A percentile compares a stretch with the other conserved stretches of the same genome.
Conservation (phyloP, 2,329 filamentous ascomycete species). For the Pseudomassariella vexata region DNA sequence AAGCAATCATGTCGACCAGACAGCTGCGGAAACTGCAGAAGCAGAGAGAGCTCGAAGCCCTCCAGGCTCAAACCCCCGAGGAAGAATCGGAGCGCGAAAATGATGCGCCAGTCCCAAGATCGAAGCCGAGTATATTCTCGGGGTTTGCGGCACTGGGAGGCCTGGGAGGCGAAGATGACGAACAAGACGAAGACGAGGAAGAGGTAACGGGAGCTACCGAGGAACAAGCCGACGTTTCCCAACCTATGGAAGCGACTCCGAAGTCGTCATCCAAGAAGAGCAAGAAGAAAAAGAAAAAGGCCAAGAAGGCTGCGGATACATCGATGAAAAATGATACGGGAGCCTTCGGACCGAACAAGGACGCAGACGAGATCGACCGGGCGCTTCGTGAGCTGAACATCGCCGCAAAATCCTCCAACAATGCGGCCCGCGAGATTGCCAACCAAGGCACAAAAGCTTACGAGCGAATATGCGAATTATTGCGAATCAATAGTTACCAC, state of each 20-base stretch:
- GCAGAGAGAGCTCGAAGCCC: constrained; percentile 38
- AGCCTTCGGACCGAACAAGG: constrained; percentile 12
- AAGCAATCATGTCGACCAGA: constrained; percentile 23
- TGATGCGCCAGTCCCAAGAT: constrained; percentile 28
- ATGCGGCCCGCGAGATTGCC: constrained; percentile 5
- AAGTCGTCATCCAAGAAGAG: constrained; percentile 27
- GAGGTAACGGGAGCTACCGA: constrained; percentile 26
- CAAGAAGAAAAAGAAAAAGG: constrained; percentile 32
- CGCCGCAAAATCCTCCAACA: constrained; percentile 11
- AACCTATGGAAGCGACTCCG: constrained; percentile 9
- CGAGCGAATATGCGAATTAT: constrained; percentile 32
- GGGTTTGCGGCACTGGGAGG: constrained; percentile 44
- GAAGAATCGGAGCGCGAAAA: constrained; percentile 30
- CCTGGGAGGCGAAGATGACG: constrained; percentile 33
- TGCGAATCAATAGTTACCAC: constrained; percentile 57
- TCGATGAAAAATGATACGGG: constrained; percentile 8
- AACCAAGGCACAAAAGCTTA: constrained; percentile 15
- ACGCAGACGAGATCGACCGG: constrained; percentile 50
- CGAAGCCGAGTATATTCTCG: constrained; percentile 41
- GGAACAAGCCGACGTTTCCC: constrained; percentile 19
- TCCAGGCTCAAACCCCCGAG: constrained; percentile 27
- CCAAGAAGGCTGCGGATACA: constrained; percentile 19
- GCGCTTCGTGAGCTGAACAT: constrained; percentile 33
- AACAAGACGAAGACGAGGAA: constrained; percentile 28
- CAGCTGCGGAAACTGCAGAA: constrained; percentile 33